Evolutionary conservation across 441 rosid species (phyloP), one percentile per base, ranked within the genome.

Genomic region (Sinapis alba): DNA sequence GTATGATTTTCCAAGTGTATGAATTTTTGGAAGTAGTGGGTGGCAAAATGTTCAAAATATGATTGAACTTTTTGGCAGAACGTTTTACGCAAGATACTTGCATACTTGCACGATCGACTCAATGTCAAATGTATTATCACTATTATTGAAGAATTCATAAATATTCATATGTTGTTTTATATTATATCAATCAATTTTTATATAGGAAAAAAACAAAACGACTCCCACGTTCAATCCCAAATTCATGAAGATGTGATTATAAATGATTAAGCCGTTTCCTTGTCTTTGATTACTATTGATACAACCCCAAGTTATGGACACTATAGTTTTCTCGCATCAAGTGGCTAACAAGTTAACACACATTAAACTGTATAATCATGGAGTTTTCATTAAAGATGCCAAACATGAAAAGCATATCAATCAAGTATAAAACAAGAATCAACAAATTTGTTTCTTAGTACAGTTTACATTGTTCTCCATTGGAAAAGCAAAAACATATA

Each of bases 381-480:
- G 38, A 50, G 36, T 20, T 47, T 28, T n/a, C 34, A 19, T 47
- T 47, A 30, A 20, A 13, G 23, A 13, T 7, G 50, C 54, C 54
- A 72, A 62, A 51, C 69, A 12, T 51, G 51, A 71, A 71, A 60
- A 50, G 8, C 75, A 16, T 50, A 21, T 32, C 61, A 24, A 57
- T 57, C 23, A 50, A 50, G 27, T 43, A 43, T 38, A 23, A 38
- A 20, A 73, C 65, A 65, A 57, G 51, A 20, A 65, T 65, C 72
- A 73, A 41, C 65, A 73, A 73, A 6, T 24, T 65, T 45, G 34
- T 56, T 27, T 73, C 36, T 57, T 57, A 12, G 67, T 57, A 15
- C 11, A 43, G 11, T 28, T 7, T 43, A n/a, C 23, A 32, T 20
- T 65, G 21, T 38, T 65, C 19, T 41, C 19, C 50, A 65, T 27